Evolutionary conservation across 2,329 filamentous ascomycete species (phyloP).

Genomic region (Colletotrichum coccodes): DNA sequence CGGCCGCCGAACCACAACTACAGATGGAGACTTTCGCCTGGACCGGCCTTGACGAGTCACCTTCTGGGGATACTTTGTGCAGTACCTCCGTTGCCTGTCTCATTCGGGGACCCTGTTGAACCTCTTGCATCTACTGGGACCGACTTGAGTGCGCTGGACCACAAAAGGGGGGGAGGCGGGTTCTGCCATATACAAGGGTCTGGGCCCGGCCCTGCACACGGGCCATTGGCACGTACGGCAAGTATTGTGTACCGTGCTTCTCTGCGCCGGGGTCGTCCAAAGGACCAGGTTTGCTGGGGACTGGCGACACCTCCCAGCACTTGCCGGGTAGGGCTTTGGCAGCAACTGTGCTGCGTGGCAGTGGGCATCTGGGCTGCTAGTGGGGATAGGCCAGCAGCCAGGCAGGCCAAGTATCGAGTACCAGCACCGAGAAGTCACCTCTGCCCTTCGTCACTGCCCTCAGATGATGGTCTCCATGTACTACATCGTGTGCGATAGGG

Average conservation of each 20-base stretch:
- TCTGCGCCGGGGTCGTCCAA: background rate
- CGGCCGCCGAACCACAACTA: background rate
- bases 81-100: background rate
- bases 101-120: background rate
- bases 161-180: background rate
- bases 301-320: slow-evolving; percentile 1
- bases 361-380: background rate
- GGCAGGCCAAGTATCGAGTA: background rate
- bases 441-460: background rate
- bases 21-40: background rate
- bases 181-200: slow-evolving; percentile 11
- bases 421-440: background rate
- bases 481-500: background rate
- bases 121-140: background rate
- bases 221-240: background rate
- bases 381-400: slow-evolving; percentile 21
- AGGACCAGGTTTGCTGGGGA: slow-evolving; percentile 7
- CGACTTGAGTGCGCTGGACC: background rate
- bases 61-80: background rate
- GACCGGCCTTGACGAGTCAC: background rate
- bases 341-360: slow-evolving; percentile 6
- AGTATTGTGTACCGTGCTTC: slow-evolving; percentile 12
- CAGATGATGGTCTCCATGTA: background rate
- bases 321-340: background rate
- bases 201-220: background rate